Conservation (phyloP, 2,329 filamentous ascomycete species). For the Chaetomiaceae sp. region DNA sequence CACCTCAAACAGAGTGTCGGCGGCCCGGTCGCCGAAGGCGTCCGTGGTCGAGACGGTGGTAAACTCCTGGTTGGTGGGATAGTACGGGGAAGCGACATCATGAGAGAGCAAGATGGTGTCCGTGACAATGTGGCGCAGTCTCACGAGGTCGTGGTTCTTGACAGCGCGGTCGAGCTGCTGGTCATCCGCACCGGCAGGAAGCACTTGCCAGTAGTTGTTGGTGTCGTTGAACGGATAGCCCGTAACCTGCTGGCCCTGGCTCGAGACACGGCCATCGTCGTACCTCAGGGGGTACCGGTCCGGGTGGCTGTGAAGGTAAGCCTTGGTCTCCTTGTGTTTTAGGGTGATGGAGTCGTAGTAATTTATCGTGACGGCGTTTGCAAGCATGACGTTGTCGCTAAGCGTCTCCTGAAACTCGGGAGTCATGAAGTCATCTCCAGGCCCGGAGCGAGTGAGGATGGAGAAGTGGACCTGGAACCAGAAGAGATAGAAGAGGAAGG, state of each 20-base stretch:
- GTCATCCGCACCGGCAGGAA: conserved; percentile 60
- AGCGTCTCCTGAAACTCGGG: conserved; percentile 97
- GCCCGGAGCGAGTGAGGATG: conserved; percentile 79
- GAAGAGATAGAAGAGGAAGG: conserved; percentile 97
- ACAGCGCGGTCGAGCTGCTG: conserved; percentile 58
- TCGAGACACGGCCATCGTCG: conserved; percentile 94
- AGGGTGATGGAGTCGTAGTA: conserved; percentile 87
- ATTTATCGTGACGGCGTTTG: conserved; percentile 77
- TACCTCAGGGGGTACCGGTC: conserved; percentile 90
- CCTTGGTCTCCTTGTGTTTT: conserved; percentile 94
- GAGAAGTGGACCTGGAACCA: conserved; percentile 99
- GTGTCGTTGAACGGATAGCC: conserved; percentile 98
- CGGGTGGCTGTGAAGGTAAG: conserved; percentile 88
- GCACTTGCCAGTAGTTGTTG: conserved; percentile 96
- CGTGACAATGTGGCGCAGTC: conserved; percentile 80
- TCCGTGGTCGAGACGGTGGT: conserved; percentile 72
- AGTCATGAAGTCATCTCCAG: conserved; percentile 97
- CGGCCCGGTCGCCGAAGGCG: conserved; percentile 65
- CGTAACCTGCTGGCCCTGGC: conserved; percentile 95
- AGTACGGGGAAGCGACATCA: conserved; percentile 94
- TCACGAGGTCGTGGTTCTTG: conserved; percentile 76
- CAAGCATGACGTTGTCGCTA: conserved; percentile 87
- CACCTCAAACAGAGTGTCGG: conserved; percentile 91
- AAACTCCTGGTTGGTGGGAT: conserved; percentile 97
- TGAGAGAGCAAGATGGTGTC: conserved; percentile 84